These are phyloP conservation scores for Salicornia ramosissima DNA, from an alignment of 148 eudicot genomes.

Conservation along the genomic window DNA sequence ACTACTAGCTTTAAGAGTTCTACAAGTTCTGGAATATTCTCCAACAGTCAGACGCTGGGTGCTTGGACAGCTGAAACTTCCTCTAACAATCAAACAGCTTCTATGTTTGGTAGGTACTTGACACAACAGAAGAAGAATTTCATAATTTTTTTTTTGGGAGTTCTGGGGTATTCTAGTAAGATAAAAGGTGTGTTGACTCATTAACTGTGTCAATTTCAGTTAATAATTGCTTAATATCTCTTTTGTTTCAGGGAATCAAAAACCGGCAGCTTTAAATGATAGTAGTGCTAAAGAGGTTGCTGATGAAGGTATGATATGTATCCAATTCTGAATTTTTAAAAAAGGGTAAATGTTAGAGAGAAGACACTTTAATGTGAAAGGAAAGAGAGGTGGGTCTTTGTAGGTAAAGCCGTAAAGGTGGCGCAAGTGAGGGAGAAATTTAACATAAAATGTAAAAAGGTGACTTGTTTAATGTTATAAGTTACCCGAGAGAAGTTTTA, in stretches of 20 bases:
- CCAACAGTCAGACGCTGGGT: conserved; percentile 24
- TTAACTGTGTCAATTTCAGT: background rate
- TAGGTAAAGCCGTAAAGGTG: too few species aligned
- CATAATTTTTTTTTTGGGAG: background rate
- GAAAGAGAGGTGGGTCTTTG: background rate
- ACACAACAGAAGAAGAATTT: background rate
- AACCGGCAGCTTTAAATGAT: conserved; percentile 33
- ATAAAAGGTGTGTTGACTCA: background rate
- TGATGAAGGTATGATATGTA: conserved; percentile 58
- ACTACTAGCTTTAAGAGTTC: conserved; percentile 20
- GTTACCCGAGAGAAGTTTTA: too few species aligned
- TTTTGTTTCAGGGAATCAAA: conserved; percentile 50
- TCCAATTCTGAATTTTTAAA: background rate
- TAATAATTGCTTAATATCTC: conserved; percentile 9
- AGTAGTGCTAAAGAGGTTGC: conserved; percentile 46
- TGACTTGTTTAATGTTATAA: too few species aligned
- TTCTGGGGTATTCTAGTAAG: background rate
- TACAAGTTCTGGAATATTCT: conserved; percentile 24
- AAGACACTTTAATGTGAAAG: background rate
- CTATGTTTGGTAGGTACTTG: conserved; percentile 56
- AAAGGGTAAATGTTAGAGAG: background rate
- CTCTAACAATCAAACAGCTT: conserved; percentile 40
- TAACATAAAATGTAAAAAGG: too few species aligned
- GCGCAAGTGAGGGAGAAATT: too few species aligned
- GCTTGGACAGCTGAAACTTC: conserved; percentile 27